Percentiles rank a stretch among this genome's conserved stretches.
Conservation (phyloP, 1,139 yeast species). For the Hemisphaericaspora xylofermentans region DNA sequence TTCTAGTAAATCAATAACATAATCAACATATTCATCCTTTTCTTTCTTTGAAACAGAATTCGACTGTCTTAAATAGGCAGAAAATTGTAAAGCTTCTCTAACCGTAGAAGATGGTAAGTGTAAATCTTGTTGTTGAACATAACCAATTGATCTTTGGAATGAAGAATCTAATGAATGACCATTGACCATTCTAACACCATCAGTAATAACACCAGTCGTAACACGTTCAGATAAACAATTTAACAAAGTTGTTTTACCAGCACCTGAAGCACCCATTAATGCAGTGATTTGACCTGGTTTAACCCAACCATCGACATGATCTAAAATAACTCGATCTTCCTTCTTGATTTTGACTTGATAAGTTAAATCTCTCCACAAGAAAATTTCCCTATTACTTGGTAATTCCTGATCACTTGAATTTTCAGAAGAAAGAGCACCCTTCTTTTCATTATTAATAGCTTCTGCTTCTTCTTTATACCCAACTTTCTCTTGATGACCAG, state of each 20-base stretch:
- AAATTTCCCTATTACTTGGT: constrained; percentile 40
- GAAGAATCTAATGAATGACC: constrained; percentile 33
- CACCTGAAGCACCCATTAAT: constrained; percentile 38
- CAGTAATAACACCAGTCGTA: constrained; percentile 35
- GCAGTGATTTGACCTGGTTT: constrained; percentile 35
- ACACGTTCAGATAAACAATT: constrained; percentile 36
- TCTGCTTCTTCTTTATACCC: constrained; percentile 8
- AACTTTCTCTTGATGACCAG: constrained; percentile 8
- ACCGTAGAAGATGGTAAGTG: constrained; percentile 39
- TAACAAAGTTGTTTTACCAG: constrained; percentile 37
- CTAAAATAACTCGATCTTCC: constrained; percentile 62
- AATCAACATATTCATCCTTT: constrained; percentile 36
- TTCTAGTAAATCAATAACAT: constrained; percentile 35
- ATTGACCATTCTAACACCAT: constrained; percentile 38
- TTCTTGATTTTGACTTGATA: constrained; percentile 68
- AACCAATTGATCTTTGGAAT: constrained; percentile 42
- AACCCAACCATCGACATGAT: constrained; percentile 69
- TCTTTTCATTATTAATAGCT: constrained; percentile 12
- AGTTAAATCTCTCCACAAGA: constrained; percentile 79
- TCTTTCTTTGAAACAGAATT: constrained; percentile 26
- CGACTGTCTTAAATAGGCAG: constrained; percentile 41
- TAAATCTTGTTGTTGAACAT: constrained; percentile 42
- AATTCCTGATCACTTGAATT: constrained; percentile 6
- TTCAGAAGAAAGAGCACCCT: constrained; percentile 2
- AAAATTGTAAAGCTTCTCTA: constrained; percentile 37